Evolutionary conservation across 495 filamentous ascomycete genomes (phyloP).

Genomic region (Aspergillus panamensis): DNA sequence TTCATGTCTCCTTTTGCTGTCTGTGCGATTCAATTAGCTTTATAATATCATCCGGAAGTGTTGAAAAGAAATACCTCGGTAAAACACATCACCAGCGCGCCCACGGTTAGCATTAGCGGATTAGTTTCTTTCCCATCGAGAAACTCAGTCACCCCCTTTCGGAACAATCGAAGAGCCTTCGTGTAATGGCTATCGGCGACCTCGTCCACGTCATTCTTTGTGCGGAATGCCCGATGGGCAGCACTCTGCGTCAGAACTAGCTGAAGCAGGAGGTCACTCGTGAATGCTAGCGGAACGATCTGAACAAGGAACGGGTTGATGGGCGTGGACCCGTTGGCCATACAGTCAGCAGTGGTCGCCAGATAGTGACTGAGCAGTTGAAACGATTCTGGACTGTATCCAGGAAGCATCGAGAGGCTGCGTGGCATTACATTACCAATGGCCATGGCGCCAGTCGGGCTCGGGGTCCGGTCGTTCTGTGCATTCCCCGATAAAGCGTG

Average conservation of each 20-base stretch:
- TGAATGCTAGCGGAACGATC: slow-evolving; percentile 38
- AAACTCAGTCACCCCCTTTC: slow-evolving; percentile 34
- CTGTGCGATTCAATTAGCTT: slow-evolving; percentile 19
- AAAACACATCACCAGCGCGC: slow-evolving; percentile 39
- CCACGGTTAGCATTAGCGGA: slow-evolving; percentile 35
- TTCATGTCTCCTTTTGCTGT: slow-evolving; percentile 41
- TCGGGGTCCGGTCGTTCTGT: background rate
- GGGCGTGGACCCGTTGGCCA: slow-evolving; percentile 39
- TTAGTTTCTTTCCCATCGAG: slow-evolving; percentile 39
- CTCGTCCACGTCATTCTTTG: slow-evolving; percentile 33
- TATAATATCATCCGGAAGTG: background rate
- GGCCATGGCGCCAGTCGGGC: background rate
- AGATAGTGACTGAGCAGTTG: slow-evolving; percentile 38
- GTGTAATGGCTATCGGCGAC: slow-evolving; percentile 37
- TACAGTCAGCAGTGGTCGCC: slow-evolving; percentile 35
- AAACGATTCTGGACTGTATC: slow-evolving; percentile 33
- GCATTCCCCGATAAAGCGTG: background rate
- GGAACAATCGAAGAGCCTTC: slow-evolving; percentile 33
- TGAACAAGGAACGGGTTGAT: slow-evolving; percentile 39
- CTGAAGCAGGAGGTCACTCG: slow-evolving; percentile 36
- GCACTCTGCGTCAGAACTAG: slow-evolving; percentile 40
- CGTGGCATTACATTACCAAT: slow-evolving; percentile 28
- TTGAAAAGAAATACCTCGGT: slow-evolving; percentile 29
- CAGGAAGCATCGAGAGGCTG: slow-evolving; percentile 34
- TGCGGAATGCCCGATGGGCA: slow-evolving; percentile 37